Evolutionary conservation across 2,329 filamentous ascomycete species (phyloP), one percentile per base, ranked within the genome.

Genomic region (Apiospora aurea): DNA sequence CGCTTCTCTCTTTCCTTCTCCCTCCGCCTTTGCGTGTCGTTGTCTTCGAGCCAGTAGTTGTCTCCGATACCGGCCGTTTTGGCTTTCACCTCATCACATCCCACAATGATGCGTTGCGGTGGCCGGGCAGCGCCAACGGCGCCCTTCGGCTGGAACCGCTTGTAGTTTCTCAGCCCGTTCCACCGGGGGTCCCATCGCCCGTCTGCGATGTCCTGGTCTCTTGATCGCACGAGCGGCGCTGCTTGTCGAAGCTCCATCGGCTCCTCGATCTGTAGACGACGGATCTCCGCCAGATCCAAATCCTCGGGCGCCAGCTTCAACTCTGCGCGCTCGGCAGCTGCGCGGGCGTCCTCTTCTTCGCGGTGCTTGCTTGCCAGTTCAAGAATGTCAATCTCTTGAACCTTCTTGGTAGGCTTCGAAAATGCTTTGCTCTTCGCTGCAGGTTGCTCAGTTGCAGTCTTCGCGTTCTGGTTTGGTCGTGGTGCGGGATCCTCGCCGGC

Each of bases 131-230:
- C 83, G 1, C 77, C 74, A 7, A 75, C 75, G 26, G 88, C 88
- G 34, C 89, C 91, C 70, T 89, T 86, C 71, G 86, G 87, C 29
- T 87, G 87, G 79, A 99, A 99, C 77, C 90, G 93, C 81, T 99
- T 99, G 84, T 97, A 99, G 79, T 99, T 98, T 82, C 94, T 96
- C 61, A 96, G 88, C 0, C 96, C 96, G 79, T 98, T 97, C 96
- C 96, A 99, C 51, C 87, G 87, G 0, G 94, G 91, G 75, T 98
- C 90, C 95, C 96, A 98, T 53, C 94, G 87, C 6, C 87, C 86
- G 61, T 85, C 84, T 1, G 83, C 85, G 64, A 86, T 80, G 26
- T 88, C 87, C 71, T 85, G 82, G n/a, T 91, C 89, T 24, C 87
- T 82, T 6, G 76, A 76, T 26, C 79, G 74, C 77, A 75, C 73